Conservation (phyloP, 805 yeast genomes). For the Komagataella kurtzmanii region DNA sequence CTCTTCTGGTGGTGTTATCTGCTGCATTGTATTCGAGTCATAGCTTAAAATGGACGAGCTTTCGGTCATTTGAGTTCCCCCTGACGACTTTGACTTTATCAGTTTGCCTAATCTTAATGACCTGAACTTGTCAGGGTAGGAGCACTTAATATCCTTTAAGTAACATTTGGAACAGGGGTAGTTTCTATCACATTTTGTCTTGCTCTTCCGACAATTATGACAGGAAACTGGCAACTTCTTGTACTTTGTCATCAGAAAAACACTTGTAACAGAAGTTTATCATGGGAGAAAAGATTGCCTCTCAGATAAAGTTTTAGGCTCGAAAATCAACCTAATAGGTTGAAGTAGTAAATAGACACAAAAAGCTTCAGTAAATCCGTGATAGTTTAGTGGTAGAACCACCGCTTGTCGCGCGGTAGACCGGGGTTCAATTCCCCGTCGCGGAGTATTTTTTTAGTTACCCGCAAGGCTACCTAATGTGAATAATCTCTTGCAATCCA, state of each 20-base stretch:
- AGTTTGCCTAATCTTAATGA: neutral
- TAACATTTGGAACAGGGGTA: neutral
- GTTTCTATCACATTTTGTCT: neutral
- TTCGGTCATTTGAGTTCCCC: neutral
- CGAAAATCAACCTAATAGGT: neutral
- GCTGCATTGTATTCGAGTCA: neutral
- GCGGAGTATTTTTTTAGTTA: neutral
- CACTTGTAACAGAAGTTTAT: neutral
- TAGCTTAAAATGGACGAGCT: neutral
- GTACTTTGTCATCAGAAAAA: neutral
- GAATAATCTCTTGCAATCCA: too few relatives aligned
- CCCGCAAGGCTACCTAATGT: too few relatives aligned
- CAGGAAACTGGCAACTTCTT: neutral
- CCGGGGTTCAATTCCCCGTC: slow-evolving; percentile 2
- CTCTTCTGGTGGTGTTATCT: neutral
- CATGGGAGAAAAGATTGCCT: neutral
- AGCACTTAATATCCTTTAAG: neutral
- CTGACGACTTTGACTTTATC: neutral
- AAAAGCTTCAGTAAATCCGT: neutral
- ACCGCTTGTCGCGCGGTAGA: slow-evolving; percentile 2
- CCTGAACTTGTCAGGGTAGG: neutral
- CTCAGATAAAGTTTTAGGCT: neutral
- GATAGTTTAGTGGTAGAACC: slow-evolving; percentile 1
- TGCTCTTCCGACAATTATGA: neutral
- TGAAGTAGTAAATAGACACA: too few relatives aligned